Percentiles rank a stretch among this genome's conserved stretches.
phyloP scores from a whole-genome alignment of 2,329 filamentous ascomycete species.

The Zalaria obscura region DNA sequence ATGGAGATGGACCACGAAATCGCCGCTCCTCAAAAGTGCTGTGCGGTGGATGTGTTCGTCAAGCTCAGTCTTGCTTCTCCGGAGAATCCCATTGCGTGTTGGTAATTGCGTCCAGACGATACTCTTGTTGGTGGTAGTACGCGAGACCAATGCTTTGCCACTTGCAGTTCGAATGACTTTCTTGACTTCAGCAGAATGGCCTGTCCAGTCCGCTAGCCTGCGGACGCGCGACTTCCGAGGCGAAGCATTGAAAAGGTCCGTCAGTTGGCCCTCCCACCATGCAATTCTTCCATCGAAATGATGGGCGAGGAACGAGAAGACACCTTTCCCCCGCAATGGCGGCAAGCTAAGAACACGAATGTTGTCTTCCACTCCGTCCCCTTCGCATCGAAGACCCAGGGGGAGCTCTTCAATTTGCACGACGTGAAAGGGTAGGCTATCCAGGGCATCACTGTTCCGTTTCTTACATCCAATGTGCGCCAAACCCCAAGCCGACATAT shows the following conservation, averaged over 20 bases:
- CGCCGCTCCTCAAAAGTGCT: constrained; percentile 60
- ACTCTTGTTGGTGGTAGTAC: constrained; percentile 64
- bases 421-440: constrained; percentile 60
- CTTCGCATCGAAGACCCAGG: neutral
- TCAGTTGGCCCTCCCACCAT: constrained; percentile 65
- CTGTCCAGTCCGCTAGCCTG: constrained; percentile 60
- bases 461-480: constrained; percentile 68
- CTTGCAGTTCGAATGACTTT: constrained; percentile 79
- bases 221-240: constrained; percentile 44
- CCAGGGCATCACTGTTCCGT: constrained; percentile 29
- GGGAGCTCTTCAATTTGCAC: constrained; percentile 54
- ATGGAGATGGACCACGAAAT: constrained; percentile 69
- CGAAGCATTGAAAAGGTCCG: constrained; percentile 65
- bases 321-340: neutral
- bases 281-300: constrained; percentile 75
- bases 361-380: constrained; percentile 32
- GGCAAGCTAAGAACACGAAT: constrained; percentile 56
- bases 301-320: constrained; percentile 51
- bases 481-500: constrained; percentile 84
- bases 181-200: constrained; percentile 65
- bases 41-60: constrained; percentile 65
- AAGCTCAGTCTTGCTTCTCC: constrained; percentile 54
- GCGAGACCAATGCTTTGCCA: constrained; percentile 66
- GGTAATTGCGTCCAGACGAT: constrained; percentile 66
- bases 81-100: constrained; percentile 29